Base-by-base conservation (phyloP, 2,329 filamentous ascomycete species). In the Aaosphaeria pasadenensis region DNA sequence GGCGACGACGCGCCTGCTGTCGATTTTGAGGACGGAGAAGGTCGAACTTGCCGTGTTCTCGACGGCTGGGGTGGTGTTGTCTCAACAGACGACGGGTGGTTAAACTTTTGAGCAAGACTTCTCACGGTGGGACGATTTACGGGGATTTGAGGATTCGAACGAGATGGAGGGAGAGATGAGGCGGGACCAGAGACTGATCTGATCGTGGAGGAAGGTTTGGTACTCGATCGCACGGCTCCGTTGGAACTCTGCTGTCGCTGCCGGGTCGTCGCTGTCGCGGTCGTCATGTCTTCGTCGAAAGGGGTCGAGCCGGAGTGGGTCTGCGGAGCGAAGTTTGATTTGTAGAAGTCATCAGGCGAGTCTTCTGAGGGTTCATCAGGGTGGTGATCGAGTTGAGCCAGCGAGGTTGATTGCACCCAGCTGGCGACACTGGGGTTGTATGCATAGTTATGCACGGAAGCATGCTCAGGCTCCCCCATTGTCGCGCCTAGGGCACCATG, bases 21-120 rank as follows among this genome's bases (percentile, higher is more conserved):
- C 1, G 54, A 51, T 43, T 44, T 43, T 4, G 50, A 30, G 4
- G 50, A 41, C 9, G 46, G 35, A 7, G 52, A 32, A 13, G 50
- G 43, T 35, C 52, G 57, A 9, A 50, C 41, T 1, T 49, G 43
- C 39, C 52, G 54, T 31, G 42, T 39, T 38, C 53, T 49, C 49
- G 57, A 40, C 5, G 39, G 17, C 52, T 56, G 39, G 24, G 49
- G 43, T 11, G 66, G 64, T 33, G 63, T 63, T 6, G 58, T 59
- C 2, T 63, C 55, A 17, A 59, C 57, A 11, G 61, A 58, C 17
- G 64, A 53, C 11, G 66, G 58, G 17, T 64, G 64, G 49, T 70
- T 66, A 50, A 71, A 71, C 29, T 64, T 57, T 50, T 69, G 63
- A 1, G 68, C 67, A 39, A 71, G 62, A 35, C 60, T 66, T 53